Base-by-base conservation (phyloP, 1,284 basidiomycete species). In the Coniophora puteana region DNA sequence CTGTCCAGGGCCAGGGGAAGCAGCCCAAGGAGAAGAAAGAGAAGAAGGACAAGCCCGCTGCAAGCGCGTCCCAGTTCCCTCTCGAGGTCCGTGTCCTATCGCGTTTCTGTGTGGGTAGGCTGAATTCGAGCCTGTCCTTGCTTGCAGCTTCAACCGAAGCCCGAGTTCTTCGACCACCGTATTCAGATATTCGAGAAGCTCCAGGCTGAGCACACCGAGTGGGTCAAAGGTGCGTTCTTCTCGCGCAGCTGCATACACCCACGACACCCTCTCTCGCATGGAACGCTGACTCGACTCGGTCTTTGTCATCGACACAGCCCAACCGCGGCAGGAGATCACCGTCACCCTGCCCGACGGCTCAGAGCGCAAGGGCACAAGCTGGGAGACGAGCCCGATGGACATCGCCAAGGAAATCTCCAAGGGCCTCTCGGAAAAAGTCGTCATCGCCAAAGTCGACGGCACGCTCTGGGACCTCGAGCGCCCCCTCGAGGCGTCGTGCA, bases 381-480 rank as follows among this genome's bases (percentile, higher is more conserved):
- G 91, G 91, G 90, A 98, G 71, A 98, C 96, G n/a, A 89, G 80
- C 46, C 96, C 96, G 1, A 80, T 98, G 80, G 82, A 89, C 54
- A 71, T 99, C 44, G 95, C 95, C 31, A 86, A 86, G 59, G 82
- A 82, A 52, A 78, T 99, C 41, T 88, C 89, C 13, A 89, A 93
- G 63, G 85, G 88, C 57, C 72, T 98, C 17, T 83, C 93, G 2
- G 95, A 99, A 52, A 79, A 85, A 34, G 75, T 89, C 51, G 89
- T 99, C 54, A 98, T 99, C 56, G 86, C 94, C 26, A 98, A 99
- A 74, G 92, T 95, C 40, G 79, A 99, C 58, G 91, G 85, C 43
- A 71, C 74, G 38, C 76, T 99, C 2, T 99, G 94, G 93, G 96
- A 99, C 65, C 75, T 99, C 20, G 91, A 95, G 53, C 78, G 96